Evolutionary conservation across 257 asterid species (phyloP), one percentile per base, ranked within the genome.

Genomic region (Osmanthus fragrans): DNA sequence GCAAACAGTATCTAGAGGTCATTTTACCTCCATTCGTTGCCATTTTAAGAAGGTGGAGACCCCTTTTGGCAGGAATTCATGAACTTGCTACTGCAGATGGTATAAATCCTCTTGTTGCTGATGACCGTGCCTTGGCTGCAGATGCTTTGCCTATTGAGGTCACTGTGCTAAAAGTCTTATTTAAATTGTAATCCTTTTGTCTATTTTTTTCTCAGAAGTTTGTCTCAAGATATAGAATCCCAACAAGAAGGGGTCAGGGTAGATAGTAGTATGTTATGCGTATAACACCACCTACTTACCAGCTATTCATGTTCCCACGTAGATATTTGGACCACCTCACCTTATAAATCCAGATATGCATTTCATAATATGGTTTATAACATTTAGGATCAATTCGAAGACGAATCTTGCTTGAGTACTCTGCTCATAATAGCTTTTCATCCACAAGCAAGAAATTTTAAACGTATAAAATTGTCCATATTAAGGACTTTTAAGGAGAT

Each of bases 121-220:
- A 93, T 82, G 98, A 93, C 77, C 97, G 98, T 77, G 96, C 99
- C 80, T 83, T 93, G 88, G 94, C 98, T 73, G 99, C 97, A 63
- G 99, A 95, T 90, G 87, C 97, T 71, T 91, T 95, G 79, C 99
- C 99, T 70, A 80, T 90, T 80, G 97, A 95, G 99, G 99, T 95
- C 77, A 69, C 76, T 76, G 33, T 47, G 70, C 79, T 73, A 66
- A 39, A 34, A 54, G 54, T 80, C 73, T 66, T 40, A 77, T 45
- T 47, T 19, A 25, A 12, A 25, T 68, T 68, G 13, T 16, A 34
- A 70, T 47, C 12, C 19, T 33, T 77, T 71, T 77, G 30, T 78
- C 51, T 70, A 47, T 64, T 77, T 36, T 30, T 80, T 64, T 77
- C 15, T 47, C 82, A 45, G 68, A 9, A 68, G 32, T 47, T 70